These are phyloP conservation scores for Annona cherimola DNA, from an alignment of 164 flowering plant genomes.

Conservation along the genomic window DNA sequence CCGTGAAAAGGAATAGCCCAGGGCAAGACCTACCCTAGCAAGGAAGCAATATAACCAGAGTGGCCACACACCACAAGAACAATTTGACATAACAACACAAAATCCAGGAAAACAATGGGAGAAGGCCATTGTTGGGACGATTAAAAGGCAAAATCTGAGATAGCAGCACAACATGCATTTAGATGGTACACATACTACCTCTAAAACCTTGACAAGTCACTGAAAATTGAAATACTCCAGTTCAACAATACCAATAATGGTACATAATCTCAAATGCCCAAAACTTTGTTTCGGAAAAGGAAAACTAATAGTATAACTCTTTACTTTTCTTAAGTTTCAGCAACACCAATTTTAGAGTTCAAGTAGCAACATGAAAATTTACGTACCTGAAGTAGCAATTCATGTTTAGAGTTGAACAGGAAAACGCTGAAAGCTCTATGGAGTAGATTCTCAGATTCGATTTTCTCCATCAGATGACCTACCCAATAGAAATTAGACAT, in stretches of 20 bases:
- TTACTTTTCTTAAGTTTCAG: background rate
- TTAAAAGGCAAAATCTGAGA: no score
- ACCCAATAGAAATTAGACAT: constrained; percentile 15
- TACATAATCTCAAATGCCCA: background rate
- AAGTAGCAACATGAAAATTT: background rate
- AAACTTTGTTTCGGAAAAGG: background rate
- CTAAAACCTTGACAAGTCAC: no score
- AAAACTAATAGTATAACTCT: background rate
- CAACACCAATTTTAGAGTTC: background rate
- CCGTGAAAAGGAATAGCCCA: no score
- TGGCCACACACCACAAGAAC: no score
- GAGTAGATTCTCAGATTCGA: constrained; percentile 66
- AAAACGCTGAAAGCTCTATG: constrained; percentile 97
- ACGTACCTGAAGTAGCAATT: constrained; percentile 88
- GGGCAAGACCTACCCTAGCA: no score
- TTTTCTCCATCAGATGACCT: constrained; percentile 96
- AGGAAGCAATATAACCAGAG: no score
- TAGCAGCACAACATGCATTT: no score
- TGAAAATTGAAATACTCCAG: background rate
- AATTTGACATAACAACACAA: no score
- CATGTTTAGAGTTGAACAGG: constrained; percentile 84
- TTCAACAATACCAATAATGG: background rate
- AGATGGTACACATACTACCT: no score
- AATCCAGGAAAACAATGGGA: no score
- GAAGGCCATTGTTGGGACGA: no score